Evolutionary conservation across 2,329 filamentous ascomycete genomes (phyloP).

Genomic region (Aciculosporium take): DNA sequence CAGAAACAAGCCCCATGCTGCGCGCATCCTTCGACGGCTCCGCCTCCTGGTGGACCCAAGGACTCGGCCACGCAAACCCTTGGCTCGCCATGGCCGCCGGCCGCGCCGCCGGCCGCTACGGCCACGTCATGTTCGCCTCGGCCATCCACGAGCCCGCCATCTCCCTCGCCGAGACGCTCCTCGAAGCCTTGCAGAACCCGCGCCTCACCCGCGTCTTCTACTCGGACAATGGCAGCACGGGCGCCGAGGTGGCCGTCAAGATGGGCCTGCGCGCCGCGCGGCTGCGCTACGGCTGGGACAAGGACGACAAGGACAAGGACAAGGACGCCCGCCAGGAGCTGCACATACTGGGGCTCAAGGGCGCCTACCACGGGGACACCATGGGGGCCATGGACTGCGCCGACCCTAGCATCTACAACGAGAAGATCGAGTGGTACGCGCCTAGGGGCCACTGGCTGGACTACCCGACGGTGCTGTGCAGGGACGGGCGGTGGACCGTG

Average conservation of each 20-base stretch:
- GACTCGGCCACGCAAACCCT: conserved; percentile 66
- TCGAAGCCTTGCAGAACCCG: conserved; percentile 45
- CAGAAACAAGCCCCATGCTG: conserved; percentile 12
- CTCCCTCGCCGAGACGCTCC: conserved; percentile 48
- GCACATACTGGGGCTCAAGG: conserved; percentile 59
- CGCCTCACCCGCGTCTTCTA: conserved; percentile 62
- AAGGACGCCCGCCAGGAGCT: conserved; percentile 41
- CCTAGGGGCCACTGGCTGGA: conserved; percentile 72
- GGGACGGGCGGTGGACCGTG: conserved; percentile 51
- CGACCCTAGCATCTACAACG: conserved; percentile 63
- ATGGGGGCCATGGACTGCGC: conserved; percentile 80
- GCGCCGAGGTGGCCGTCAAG: conserved; percentile 71
- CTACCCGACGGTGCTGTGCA: conserved; percentile 57
- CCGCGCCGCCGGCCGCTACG: conserved; percentile 70
- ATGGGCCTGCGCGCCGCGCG: conserved; percentile 64
- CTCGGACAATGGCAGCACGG: conserved; percentile 73
- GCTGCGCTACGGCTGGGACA: conserved; percentile 53
- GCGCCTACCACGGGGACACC: conserved; percentile 77
- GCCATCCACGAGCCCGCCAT: conserved; percentile 69
- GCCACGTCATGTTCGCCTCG: conserved; percentile 77
- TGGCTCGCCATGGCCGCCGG: conserved; percentile 59
- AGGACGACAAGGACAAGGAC: no score
- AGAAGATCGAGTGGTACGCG: conserved; percentile 76
- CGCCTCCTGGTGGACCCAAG: conserved; percentile 86
- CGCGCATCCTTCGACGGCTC: conserved; percentile 64